These are phyloP conservation scores for Boletus patriciae DNA, from an alignment of 768 basidiomycete species.

Conservation along the genomic window DNA sequence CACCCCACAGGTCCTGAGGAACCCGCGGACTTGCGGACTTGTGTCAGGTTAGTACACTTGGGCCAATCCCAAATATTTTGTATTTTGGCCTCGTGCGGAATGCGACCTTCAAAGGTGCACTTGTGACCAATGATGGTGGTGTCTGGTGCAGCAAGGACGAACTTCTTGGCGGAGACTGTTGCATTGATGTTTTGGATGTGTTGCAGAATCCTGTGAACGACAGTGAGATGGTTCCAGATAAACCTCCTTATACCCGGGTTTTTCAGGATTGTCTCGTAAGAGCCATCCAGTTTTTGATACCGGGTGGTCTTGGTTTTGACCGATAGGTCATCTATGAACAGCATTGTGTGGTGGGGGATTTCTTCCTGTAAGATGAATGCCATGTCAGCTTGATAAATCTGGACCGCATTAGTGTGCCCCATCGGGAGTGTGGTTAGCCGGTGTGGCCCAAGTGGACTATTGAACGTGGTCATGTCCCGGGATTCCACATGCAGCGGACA, in stretches of 20 bases:
- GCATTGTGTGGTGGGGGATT: constrained; percentile 37
- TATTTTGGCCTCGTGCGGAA: constrained; percentile 28
- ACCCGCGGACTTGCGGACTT: constrained; percentile 24
- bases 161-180: constrained; percentile 40
- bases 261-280: constrained; percentile 35
- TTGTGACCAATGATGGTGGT: constrained; percentile 38
- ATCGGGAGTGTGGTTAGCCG: constrained; percentile 36
- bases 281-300: constrained; percentile 31
- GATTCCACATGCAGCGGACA: neutral
- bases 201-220: constrained; percentile 10
- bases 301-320: constrained; percentile 17
- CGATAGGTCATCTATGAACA: constrained; percentile 42
- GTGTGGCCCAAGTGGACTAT: too few relatives aligned
- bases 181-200: constrained; percentile 37
- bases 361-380: constrained; percentile 38
- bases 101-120: constrained; percentile 12
- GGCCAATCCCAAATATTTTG: constrained; percentile 36
- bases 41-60: constrained; percentile 21
- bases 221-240: constrained; percentile 40
- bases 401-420: constrained; percentile 43
- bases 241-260: constrained; percentile 38
- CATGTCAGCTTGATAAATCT: constrained; percentile 43
- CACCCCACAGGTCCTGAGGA: constrained; percentile 30
- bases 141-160: constrained; percentile 27
- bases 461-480: constrained; percentile 42